Percentiles rank a stretch among this genome's conserved stretches.
phyloP scores from a whole-genome alignment of 768 basidiomycete species.

The Pleurotus citrinopileatus region DNA sequence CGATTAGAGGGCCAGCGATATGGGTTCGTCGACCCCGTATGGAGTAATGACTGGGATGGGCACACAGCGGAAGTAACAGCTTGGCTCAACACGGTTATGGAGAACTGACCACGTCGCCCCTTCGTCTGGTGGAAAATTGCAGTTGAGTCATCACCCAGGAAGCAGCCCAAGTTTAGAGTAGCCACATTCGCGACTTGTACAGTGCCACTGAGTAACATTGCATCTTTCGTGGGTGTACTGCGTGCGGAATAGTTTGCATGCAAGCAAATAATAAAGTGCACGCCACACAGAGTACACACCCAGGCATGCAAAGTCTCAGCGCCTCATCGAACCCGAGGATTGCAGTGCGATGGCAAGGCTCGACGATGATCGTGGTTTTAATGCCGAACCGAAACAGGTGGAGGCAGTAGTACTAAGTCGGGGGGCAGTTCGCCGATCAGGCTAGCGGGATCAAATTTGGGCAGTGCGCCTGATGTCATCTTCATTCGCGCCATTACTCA shows the following conservation, averaged over 20 bases:
- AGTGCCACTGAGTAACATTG: no score
- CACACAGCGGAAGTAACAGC: conserved; percentile 3
- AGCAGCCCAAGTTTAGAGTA: no score
- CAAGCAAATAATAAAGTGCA: background rate
- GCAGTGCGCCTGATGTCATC: conserved; percentile 2
- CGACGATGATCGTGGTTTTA: background rate
- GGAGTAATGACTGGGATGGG: background rate
- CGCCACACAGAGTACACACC: no score
- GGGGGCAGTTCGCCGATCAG: background rate
- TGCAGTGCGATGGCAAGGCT: no score
- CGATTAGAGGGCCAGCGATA: conserved; percentile 11
- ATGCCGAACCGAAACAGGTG: background rate
- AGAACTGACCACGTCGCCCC: background rate
- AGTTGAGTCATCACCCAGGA: no score
- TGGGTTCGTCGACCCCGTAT: conserved; percentile 10
- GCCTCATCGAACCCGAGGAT: background rate
- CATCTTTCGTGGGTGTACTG: background rate
- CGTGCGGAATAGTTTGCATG: no score
- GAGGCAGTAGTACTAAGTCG: background rate
- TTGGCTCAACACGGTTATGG: conserved; percentile 11
- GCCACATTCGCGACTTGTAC: no score
- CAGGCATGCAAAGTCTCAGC: conserved; percentile 1
- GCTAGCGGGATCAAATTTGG: background rate
- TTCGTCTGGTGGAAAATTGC: background rate
- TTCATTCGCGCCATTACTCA: no score